Percentiles rank a stretch among this genome's conserved stretches.
phyloP scores from a whole-genome alignment of 345 rosid genomes.

The Streptanthus diversifolius region DNA sequence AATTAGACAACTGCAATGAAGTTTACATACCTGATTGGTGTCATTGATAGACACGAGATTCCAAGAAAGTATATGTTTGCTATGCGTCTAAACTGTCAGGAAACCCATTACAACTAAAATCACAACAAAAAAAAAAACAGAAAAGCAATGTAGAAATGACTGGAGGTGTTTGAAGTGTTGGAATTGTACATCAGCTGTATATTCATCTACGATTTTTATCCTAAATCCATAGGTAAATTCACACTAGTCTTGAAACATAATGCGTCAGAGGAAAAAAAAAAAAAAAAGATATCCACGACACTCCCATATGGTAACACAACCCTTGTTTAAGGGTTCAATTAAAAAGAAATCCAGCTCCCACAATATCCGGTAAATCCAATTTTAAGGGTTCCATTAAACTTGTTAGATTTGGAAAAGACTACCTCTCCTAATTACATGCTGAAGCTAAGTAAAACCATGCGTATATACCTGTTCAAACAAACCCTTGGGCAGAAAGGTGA shows the following conservation, averaged over 20 bases:
- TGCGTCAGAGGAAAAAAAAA: neutral
- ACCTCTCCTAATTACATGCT: neutral
- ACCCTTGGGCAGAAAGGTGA: constrained; percentile 95
- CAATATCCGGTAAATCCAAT: neutral
- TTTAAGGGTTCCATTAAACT: neutral
- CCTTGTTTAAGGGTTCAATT: too few relatives aligned
- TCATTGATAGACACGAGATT: constrained; percentile 88
- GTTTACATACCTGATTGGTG: constrained; percentile 78
- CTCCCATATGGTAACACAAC: neutral
- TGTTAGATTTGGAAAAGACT: neutral
- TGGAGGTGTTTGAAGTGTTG: neutral
- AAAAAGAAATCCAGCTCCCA: too few relatives aligned
- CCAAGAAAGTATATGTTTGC: constrained; percentile 93
- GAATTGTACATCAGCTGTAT: neutral
- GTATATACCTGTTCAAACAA: constrained; percentile 89
- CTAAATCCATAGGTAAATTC: neutral
- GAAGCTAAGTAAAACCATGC: neutral
- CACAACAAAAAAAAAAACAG: neutral
- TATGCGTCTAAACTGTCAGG: constrained; percentile 98
- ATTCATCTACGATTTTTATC: neutral
- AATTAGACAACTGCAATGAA: neutral
- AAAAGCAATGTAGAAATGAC: neutral
- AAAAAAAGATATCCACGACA: neutral
- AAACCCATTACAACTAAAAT: constrained; percentile 35
- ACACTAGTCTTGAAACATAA: constrained; percentile 2